Evolutionary conservation across 495 filamentous ascomycete genomes (phyloP).

Genomic region (Trichoderma virens): DNA sequence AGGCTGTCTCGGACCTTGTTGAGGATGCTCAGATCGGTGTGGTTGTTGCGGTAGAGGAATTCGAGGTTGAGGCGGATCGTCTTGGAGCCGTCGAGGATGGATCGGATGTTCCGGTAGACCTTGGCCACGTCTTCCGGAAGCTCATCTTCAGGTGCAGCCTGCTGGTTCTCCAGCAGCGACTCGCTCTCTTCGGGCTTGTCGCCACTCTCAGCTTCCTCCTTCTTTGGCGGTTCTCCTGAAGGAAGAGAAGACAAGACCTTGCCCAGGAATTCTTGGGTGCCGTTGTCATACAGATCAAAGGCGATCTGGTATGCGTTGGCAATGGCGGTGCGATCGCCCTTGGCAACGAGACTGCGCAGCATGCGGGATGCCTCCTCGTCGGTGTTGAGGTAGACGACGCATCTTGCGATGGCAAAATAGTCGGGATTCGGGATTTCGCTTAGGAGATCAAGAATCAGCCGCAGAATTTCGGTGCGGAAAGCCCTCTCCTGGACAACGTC

Average conservation of each 20-base stretch:
- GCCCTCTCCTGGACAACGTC: constrained; percentile 90
- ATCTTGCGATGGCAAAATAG: constrained; percentile 97
- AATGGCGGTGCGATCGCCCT: constrained; percentile 65
- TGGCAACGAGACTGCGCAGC: constrained; percentile 69
- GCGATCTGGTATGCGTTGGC: constrained; percentile 94
- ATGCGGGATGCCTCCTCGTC: constrained; percentile 86
- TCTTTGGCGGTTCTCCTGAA: constrained; percentile 46
- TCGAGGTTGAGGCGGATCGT: constrained; percentile 90
- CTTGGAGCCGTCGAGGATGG: constrained; percentile 83
- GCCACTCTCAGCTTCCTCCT: constrained; percentile 39
- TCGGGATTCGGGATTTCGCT: constrained; percentile 85
- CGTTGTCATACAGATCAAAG: constrained; percentile 96
- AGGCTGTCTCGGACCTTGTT: constrained; percentile 95
- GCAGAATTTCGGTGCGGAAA: constrained; percentile 71
- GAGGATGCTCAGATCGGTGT: constrained; percentile 70
- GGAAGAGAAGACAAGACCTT: constrained; percentile 81
- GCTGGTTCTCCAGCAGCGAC: constrained; percentile 31
- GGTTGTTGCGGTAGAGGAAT: constrained; percentile 92
- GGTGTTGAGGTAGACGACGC: constrained; percentile 92
- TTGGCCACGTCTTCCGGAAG: constrained; percentile 43
- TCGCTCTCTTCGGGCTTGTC: constrained; percentile 42
- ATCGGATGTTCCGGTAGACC: constrained; percentile 70
- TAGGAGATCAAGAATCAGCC: constrained; percentile 78
- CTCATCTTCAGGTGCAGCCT: constrained; percentile 24
- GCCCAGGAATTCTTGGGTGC: constrained; percentile 90